phyloP scores from a whole-genome alignment of 139 green algal species.

The Micractinium sp. region DNA sequence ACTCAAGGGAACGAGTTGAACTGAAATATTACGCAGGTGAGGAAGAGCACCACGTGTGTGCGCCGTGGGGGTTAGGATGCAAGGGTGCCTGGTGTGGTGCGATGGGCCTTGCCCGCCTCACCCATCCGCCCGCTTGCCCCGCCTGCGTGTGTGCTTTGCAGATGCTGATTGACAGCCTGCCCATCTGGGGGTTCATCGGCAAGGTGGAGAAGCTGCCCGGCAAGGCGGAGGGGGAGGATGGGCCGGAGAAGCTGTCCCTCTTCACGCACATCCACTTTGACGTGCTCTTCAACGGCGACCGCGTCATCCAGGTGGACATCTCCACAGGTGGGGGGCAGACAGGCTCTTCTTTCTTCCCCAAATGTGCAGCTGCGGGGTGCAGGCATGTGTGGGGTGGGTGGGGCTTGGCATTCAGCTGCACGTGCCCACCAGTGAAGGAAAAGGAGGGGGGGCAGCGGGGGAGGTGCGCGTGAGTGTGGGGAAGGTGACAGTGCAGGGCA shows the following conservation, averaged over 20 bases:
- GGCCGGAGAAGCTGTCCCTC: constrained; percentile 66
- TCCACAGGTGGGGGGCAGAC: constrained; percentile 56
- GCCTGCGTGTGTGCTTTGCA: constrained; percentile 38
- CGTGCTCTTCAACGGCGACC: constrained; percentile 85
- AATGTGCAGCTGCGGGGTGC: too few species aligned
- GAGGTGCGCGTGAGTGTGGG: too few species aligned
- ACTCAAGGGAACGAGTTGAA: too few species aligned
- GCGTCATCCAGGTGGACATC: constrained; percentile 92
- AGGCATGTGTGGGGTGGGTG: too few species aligned
- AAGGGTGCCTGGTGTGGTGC: background rate
- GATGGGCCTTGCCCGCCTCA: background rate
- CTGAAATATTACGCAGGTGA: background rate
- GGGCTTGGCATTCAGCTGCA: too few species aligned
- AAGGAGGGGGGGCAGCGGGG: too few species aligned
- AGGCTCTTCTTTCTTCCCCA: too few species aligned
- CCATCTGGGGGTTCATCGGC: constrained; percentile 97
- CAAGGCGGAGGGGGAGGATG: constrained; percentile 38
- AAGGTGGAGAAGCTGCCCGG: constrained; percentile 76
- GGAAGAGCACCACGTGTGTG: background rate
- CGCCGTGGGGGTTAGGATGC: too few species aligned
- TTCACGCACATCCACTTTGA: constrained; percentile 98
- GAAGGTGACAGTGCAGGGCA: too few species aligned
- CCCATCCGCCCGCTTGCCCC: too few species aligned
- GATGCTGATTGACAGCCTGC: constrained; percentile 95
- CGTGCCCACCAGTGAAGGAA: too few species aligned